Evolutionary conservation across 2,329 filamentous ascomycete genomes (phyloP), one percentile per base, ranked within the genome.

Genomic region (Aspergillus felis): DNA sequence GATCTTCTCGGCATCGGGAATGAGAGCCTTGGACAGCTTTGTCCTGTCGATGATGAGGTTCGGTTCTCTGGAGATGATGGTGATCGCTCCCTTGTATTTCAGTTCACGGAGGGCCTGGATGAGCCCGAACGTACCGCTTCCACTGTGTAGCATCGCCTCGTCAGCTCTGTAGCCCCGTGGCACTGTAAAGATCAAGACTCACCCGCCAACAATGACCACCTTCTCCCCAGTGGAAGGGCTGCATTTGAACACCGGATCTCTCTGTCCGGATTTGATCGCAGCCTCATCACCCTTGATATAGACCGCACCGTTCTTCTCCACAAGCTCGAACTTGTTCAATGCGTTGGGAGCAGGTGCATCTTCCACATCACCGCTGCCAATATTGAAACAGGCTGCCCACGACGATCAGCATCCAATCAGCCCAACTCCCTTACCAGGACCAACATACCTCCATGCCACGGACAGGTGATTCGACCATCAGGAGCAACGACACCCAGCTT

Each of bases 11-110:
- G 86, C 75, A 70, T 99, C 93, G 6, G 90, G 85, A 61, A 97
- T 83, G 12, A 99, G 81, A 0, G 93, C 91, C 77, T 99, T 99
- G 69, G 92, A 97, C 46, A 99, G 83, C 80, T 97, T 97, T 10
- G 94, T 91, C 22, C 94, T 86, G 77, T 99, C 94, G 66, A 97
- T 92, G 32, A 92, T 92, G 35, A 89, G 82, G 71, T 94, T 89
- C 24, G 90, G 88, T 74, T 99, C 94, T 62, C 84, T 87, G 12
- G 90, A 87, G 67, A 99, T 87, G 67, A 96, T 80, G 0, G 92
- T 95, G 64, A 99, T 87, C 55, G 84, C 79, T 14, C 92, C 93
- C 4, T 81, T 82, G 79, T 87, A 97, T 29, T 92, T 92, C 61
- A 88, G 86, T 62, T 89, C 88, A 47, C 93, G 87, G 17, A 99